A percentile compares a stretch with the other conserved stretches of the same genome.
These are phyloP conservation scores for Melaleuca quinquenervia DNA, from an alignment of 345 rosid genomes.

Conservation along the genomic window DNA sequence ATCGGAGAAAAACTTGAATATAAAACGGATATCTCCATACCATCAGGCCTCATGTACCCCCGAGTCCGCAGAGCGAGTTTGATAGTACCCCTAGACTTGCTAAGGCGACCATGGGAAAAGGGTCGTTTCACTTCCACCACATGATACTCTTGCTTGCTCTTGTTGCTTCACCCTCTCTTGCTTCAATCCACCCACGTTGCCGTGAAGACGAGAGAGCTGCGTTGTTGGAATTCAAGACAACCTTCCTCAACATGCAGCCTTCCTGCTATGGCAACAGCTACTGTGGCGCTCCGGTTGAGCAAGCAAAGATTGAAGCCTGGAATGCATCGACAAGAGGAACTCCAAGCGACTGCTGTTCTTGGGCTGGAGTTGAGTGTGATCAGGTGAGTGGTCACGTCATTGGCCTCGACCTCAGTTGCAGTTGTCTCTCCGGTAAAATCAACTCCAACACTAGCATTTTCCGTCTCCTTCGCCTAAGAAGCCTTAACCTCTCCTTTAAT, in stretches of 20 bases:
- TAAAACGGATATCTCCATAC: neutral
- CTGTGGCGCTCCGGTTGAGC: neutral
- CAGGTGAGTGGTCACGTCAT: rapidly evolving
- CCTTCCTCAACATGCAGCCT: neutral
- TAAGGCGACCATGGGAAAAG: neutral
- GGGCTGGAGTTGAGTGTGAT: neutral
- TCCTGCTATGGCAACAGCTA: too few species aligned
- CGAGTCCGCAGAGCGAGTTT: too few species aligned
- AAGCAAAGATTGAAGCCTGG: neutral
- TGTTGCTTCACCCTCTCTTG: neutral
- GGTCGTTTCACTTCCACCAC: neutral
- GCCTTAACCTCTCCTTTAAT: neutral
- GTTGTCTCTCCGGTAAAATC: neutral
- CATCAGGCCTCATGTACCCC: neutral
- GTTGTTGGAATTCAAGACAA: neutral
- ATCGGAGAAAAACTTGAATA: neutral
- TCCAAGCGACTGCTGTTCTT: neutral
- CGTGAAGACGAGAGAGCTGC: neutral
- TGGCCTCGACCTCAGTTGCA: neutral
- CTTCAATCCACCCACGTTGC: neutral
- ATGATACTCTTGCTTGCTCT: neutral
- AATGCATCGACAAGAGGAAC: neutral
- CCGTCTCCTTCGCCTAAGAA: neutral
- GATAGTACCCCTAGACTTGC: neutral
- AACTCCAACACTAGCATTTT: neutral